A percentile compares a stretch with the other conserved stretches of the same genome.
Conservation (phyloP, 192 early-diverging fungal genomes). For the Geranomyces variabilis region DNA sequence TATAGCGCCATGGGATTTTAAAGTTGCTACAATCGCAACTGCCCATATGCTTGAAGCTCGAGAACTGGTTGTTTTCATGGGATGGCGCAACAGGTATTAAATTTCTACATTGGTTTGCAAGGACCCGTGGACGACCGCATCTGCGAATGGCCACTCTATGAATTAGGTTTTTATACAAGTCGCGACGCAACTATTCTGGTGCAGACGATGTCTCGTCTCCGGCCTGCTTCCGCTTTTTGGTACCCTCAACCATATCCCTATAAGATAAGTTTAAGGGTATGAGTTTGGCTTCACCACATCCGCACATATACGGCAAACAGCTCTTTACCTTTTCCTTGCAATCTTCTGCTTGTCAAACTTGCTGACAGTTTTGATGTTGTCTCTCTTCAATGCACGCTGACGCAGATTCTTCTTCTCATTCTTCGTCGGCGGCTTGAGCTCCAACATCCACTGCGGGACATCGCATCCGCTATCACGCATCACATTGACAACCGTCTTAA, state of each 20-base stretch:
- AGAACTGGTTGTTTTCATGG: no score
- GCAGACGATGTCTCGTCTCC: not conserved
- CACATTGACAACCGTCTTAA: conserved; percentile 94
- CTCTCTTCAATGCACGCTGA: conserved; percentile 73
- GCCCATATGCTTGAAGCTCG: no score
- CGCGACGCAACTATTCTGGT: no score
- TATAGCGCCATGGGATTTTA: no score
- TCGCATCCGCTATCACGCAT: conserved; percentile 95
- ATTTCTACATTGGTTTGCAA: no score
- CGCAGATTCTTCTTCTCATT: conserved; percentile 61
- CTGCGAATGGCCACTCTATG: no score
- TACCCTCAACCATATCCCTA: conserved; percentile 44
- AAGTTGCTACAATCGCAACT: no score
- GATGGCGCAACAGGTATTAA: no score
- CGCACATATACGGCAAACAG: no score
- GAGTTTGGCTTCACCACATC: no score
- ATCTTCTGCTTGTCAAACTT: conserved; percentile 73
- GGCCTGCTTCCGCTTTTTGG: conserved; percentile 36
- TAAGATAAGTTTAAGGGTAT: not conserved
- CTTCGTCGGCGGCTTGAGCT: conserved; percentile 72
- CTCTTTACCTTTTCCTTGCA: conserved; percentile 63
- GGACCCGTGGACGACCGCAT: no score
- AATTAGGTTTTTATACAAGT: no score
- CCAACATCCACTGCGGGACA: conserved; percentile 97
- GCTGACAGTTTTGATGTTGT: conserved; percentile 76